These are phyloP conservation scores for Alliaria petiolata DNA, from an alignment of 345 rosid genomes.

Conservation along the genomic window DNA sequence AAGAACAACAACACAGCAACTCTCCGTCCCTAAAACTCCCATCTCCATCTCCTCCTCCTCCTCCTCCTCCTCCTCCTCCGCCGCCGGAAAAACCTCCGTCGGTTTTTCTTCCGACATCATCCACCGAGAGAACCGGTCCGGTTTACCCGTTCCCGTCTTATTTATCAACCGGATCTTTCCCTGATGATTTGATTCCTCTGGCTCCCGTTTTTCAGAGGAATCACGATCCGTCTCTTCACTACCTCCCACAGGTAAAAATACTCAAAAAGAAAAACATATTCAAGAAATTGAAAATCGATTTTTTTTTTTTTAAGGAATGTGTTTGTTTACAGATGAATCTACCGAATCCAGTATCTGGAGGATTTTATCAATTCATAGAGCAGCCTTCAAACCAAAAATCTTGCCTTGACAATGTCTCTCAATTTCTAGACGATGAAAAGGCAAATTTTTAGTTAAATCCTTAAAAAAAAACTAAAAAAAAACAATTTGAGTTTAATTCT, in stretches of 20 bases:
- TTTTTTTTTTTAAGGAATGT: background rate
- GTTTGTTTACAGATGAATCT: constrained; percentile 39
- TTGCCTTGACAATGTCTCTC: constrained; percentile 36
- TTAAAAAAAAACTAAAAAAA: background rate
- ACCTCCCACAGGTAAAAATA: constrained; percentile 42
- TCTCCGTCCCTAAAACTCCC: too few relatives aligned
- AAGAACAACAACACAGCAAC: constrained; percentile 45
- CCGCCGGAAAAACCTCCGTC: constrained; percentile 25
- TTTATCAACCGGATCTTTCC: constrained; percentile 29
- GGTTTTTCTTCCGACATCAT: background rate
- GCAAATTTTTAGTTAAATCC: constrained; percentile 9
- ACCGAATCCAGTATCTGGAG: constrained; percentile 33
- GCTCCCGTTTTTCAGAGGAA: constrained; percentile 39
- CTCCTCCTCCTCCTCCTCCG: too few relatives aligned
- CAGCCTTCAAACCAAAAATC: constrained; percentile 66
- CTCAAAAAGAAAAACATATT: background rate
- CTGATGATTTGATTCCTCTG: constrained; percentile 33
- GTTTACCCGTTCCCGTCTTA: constrained; percentile 33
- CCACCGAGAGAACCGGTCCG: constrained; percentile 12
- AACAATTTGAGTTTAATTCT: constrained; percentile 13
- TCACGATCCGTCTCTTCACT: constrained; percentile 31
- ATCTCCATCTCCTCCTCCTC: background rate
- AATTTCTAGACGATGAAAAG: constrained; percentile 46
- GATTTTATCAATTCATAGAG: constrained; percentile 42
- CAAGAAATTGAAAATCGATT: too few relatives aligned